These are phyloP conservation scores for Colletotrichum sp. DNA, from an alignment of 2,329 filamentous ascomycete species.

Conservation along the genomic window DNA sequence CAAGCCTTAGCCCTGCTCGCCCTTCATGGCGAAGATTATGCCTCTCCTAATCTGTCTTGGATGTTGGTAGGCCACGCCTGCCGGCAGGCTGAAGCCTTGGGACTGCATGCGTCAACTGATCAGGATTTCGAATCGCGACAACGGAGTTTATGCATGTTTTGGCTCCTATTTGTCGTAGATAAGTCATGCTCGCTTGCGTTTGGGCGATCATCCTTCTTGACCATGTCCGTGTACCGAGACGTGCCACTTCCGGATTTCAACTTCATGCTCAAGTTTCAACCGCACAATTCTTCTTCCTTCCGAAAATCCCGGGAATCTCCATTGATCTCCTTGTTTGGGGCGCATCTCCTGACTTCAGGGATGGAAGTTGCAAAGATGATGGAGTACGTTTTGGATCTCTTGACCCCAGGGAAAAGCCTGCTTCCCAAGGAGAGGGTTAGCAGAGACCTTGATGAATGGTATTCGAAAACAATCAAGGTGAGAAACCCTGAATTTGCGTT, in stretches of 20 bases:
- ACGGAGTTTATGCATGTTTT: not conserved
- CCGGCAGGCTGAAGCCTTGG: not conserved
- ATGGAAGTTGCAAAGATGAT: not conserved
- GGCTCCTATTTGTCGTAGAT: not conserved
- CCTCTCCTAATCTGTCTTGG: not conserved
- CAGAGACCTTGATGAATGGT: not conserved
- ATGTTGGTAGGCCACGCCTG: slow-evolving; percentile 3
- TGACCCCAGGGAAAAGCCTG: not conserved
- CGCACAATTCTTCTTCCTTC: not conserved
- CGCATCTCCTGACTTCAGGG: not conserved
- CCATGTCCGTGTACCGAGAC: not conserved
- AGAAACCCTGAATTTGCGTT: not conserved
- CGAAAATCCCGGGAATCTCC: not conserved
- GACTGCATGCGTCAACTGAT: not conserved
- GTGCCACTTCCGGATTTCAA: not conserved
- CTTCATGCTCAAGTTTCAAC: not conserved
- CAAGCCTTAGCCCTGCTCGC: not conserved
- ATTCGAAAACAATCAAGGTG: not conserved
- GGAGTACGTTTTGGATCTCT: not conserved
- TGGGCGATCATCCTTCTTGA: not conserved
- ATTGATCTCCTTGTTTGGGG: not conserved
- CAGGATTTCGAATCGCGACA: not conserved
- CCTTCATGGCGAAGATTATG: not conserved
- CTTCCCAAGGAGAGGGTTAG: not conserved
- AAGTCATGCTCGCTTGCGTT: slow-evolving; percentile 1